Evolutionary conservation across 2,329 filamentous ascomycete species (phyloP), one percentile per base, ranked within the genome.

Genomic region (Microsporum audouinii): DNA sequence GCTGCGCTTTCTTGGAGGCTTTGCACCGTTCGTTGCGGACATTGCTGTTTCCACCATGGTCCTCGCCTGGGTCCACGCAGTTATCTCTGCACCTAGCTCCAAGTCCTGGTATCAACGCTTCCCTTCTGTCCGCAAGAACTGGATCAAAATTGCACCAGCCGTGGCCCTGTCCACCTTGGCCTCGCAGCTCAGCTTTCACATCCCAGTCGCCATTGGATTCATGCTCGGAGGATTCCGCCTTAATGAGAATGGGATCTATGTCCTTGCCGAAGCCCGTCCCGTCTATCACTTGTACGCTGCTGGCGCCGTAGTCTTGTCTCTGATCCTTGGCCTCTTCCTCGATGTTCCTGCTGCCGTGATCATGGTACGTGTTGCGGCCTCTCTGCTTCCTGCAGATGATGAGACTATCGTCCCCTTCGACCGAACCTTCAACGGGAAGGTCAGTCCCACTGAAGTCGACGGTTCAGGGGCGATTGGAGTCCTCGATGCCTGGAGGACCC

Each of bases 321-420:
- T 64, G 17, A 43, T 78, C 2, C 71, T 85, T 59, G 77, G 82
- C 61, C 74, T 87, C 49, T 74, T 90, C 60, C 74, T 91, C 63
- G 79, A 89, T 64, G 81, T 96, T 61, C 91, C 92, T 17, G 83
- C 89, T 43, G 81, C 83, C 62, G 88, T 92, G 36, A 83, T 89
- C 27, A 83, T 95, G 62, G 80, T 88, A 66, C 89, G 92, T 64
- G 85, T 96, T 39, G 90, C 95, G 72, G 91, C 91, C 5, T 92
- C 89, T 57, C 84, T 96, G 67, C 84, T 97, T 2, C 84, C 90
- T 0, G 86, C 89, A 62, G 85, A 89, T 17, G 82, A 91, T 66
- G 87, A 95, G 75, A 85, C 89, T 31, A 88, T 96, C 65, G 86
- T 97, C 39, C 87, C 89, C 36, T 96, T 97, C 69, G 92, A 97